A percentile compares a stretch with the other conserved stretches of the same genome.
These are phyloP conservation scores for Aspergillus funiculosus DNA, from an alignment of 495 filamentous ascomycete genomes.

Conservation along the genomic window DNA sequence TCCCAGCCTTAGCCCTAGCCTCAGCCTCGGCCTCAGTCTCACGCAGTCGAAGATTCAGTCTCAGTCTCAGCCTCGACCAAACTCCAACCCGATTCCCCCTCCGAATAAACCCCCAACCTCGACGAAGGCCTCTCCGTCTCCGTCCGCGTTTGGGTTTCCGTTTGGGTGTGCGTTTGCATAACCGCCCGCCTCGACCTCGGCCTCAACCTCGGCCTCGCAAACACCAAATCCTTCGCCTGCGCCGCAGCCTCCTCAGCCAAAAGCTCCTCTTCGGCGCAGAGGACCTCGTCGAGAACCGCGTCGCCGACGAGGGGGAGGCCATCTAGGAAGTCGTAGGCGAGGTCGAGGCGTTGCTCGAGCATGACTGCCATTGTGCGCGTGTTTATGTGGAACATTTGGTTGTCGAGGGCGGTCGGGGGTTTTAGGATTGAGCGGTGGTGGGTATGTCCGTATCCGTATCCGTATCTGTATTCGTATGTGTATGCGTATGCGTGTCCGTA, in stretches of 20 bases:
- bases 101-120: too few species aligned
- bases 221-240: background rate
- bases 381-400: conserved; percentile 12
- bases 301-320: conserved; percentile 1
- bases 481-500: too few species aligned
- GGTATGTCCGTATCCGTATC: background rate
- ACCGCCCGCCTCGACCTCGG: background rate
- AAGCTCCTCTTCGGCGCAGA: background rate
- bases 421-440: conserved; percentile 12
- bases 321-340: conserved; percentile 10
- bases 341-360: conserved; percentile 4
- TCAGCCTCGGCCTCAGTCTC: background rate
- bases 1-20: background rate
- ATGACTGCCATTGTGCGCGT: conserved; percentile 6
- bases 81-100: too few species aligned
- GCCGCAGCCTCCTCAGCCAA: conserved; percentile 6
- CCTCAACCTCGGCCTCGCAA: background rate
- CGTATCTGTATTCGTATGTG: too few species aligned
- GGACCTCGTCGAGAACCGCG: conserved; percentile 4
- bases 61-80: too few species aligned
- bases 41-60: too few species aligned
- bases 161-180: too few species aligned
- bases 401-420: conserved; percentile 7
- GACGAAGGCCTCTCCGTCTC: too few species aligned
- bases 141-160: too few species aligned